Percentiles rank a stretch among this genome's conserved stretches.
phyloP scores from a whole-genome alignment of 441 rosid species.

The Mallotus repandus region DNA sequence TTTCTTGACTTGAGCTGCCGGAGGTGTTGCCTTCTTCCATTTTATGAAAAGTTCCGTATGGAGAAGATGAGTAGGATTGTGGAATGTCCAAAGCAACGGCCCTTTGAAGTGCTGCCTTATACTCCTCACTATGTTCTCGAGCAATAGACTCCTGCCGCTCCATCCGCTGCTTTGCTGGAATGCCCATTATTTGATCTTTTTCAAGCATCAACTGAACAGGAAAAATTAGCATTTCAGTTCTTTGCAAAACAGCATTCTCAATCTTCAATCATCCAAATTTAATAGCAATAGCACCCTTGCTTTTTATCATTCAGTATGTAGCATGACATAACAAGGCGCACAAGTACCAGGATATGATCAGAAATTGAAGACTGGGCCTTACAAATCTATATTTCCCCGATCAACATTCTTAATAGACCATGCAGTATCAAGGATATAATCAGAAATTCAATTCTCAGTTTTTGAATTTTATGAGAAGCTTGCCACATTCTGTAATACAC shows the following conservation, averaged over 20 bases:
- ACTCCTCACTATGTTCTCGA: constrained; percentile 70
- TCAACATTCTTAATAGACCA: no score
- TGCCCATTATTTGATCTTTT: constrained; percentile 64
- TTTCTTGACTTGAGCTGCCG: constrained; percentile 37
- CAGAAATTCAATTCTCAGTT: not conserved
- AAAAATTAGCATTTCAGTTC: constrained; percentile 5
- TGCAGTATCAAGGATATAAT: no score
- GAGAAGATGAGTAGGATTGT: constrained; percentile 48
- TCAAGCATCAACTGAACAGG: constrained; percentile 62
- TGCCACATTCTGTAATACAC: not conserved
- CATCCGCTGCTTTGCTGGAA: constrained; percentile 76
- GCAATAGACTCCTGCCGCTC: constrained; percentile 62
- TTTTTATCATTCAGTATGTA: not conserved
- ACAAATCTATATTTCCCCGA: no score
- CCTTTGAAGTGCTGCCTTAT: constrained; percentile 73
- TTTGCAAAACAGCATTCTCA: not conserved
- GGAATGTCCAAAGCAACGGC: constrained; percentile 67
- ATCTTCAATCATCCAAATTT: constrained; percentile 6
- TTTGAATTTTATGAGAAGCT: not conserved
- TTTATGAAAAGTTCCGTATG: constrained; percentile 80
- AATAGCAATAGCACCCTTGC: not conserved
- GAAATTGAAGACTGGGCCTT: no score
- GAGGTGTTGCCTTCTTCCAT: constrained; percentile 52
- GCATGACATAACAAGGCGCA: not conserved
- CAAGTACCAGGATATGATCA: no score